Evolutionary conservation across 2,329 filamentous ascomycete genomes (phyloP).

Genomic region (Ophiostoma piceae): DNA sequence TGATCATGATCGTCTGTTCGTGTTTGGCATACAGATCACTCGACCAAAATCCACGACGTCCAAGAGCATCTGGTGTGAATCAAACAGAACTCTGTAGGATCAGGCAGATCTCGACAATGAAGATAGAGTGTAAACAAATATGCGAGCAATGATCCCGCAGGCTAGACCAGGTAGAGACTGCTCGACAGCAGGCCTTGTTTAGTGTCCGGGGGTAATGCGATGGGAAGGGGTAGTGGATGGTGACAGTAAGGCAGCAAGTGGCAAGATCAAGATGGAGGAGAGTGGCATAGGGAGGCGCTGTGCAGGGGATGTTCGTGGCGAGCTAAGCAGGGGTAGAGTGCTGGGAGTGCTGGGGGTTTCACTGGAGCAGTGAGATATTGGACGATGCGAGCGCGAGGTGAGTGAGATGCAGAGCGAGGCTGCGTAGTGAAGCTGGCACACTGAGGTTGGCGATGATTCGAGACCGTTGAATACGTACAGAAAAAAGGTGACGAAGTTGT

Average conservation of each 20-base stretch:
- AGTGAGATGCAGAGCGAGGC: neutral
- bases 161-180: neutral
- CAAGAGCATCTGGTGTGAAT: neutral
- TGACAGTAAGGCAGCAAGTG: neutral
- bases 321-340: slow-evolving; percentile 8
- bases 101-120: neutral
- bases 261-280: neutral
- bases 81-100: neutral
- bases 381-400: neutral
- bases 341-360: neutral
- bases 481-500: neutral
- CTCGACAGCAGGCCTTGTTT: neutral
- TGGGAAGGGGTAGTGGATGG: neutral
- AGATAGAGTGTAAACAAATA: neutral
- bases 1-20: neutral
- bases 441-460: slow-evolving; percentile 5
- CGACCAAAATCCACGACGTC: neutral
- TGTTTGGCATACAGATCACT: slow-evolving; percentile 9
- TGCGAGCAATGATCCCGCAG: neutral
- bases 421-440: neutral
- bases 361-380: neutral
- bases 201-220: neutral
- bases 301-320: neutral
- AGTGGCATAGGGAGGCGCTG: neutral
- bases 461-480: slow-evolving; percentile 8